A percentile compares a stretch with the other conserved stretches of the same genome.
These are phyloP conservation scores for Chrysochromulina parva DNA, from an alignment of 78 protist species.

Conservation along the genomic window DNA sequence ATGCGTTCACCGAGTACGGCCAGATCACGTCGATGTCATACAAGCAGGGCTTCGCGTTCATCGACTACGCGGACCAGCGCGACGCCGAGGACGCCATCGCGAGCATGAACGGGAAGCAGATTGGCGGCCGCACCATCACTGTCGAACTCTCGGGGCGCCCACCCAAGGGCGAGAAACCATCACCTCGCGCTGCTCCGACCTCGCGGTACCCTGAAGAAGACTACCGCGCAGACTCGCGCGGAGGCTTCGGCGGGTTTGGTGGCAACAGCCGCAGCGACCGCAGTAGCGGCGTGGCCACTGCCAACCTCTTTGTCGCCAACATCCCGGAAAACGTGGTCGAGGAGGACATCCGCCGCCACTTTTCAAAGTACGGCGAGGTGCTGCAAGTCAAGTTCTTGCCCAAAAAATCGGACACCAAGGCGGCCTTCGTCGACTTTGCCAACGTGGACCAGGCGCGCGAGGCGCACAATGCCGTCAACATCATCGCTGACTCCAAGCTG, in stretches of 20 bases:
- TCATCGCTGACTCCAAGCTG: neutral
- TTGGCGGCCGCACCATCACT: too few species aligned
- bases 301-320: neutral
- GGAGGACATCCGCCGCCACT: neutral
- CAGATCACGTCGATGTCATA: neutral
- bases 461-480: neutral
- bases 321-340: neutral
- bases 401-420: neutral
- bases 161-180: too few species aligned
- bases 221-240: neutral
- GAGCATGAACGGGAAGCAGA: too few species aligned
- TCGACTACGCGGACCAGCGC: neutral
- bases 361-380: neutral
- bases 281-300: too few species aligned
- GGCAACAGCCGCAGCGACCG: neutral
- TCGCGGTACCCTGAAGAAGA: too few species aligned
- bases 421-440: neutral
- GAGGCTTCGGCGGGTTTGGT: neutral
- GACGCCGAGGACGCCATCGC: too few species aligned
- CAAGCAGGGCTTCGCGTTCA: neutral
- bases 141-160: too few species aligned
- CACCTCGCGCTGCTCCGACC: too few species aligned
- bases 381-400: neutral
- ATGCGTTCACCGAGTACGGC: neutral
- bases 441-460: neutral